These are phyloP conservation scores for Aspergillus diversus DNA, from an alignment of 495 filamentous ascomycete species.

Conservation along the genomic window DNA sequence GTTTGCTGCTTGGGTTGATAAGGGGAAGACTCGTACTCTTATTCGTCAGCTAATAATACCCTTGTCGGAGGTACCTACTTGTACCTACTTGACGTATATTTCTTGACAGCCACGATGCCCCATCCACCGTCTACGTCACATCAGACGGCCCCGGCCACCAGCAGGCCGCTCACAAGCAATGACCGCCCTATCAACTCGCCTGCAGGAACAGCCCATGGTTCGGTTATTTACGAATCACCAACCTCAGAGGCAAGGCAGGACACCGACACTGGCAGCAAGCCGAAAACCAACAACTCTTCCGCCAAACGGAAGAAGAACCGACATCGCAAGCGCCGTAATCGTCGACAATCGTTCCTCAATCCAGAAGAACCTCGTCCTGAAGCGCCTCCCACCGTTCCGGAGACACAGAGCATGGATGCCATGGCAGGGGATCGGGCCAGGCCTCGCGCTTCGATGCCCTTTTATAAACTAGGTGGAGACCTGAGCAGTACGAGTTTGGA, in stretches of 20 bases:
- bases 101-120: slow-evolving; percentile 21
- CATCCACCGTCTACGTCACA: slow-evolving; percentile 22
- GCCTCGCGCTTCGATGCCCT: slow-evolving; percentile 42
- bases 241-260: slow-evolving; percentile 28
- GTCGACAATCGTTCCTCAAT: slow-evolving; percentile 43
- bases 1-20: not conserved
- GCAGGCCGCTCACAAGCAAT: slow-evolving; percentile 9
- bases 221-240: slow-evolving; percentile 11
- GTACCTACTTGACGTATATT: not conserved
- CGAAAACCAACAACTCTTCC: slow-evolving; percentile 28
- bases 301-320: slow-evolving; percentile 46
- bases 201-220: slow-evolving; percentile 11
- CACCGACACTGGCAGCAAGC: slow-evolving; percentile 29
- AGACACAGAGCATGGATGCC: slow-evolving; percentile 27
- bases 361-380: slow-evolving; percentile 34
- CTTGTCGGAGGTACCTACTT: no score
- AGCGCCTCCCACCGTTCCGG: slow-evolving; percentile 26
- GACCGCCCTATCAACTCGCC: slow-evolving; percentile 15
- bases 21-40: not conserved
- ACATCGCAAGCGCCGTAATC: slow-evolving; percentile 46
- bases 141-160: slow-evolving; percentile 14
- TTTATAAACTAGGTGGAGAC: slow-evolving; percentile 64
- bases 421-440: slow-evolving; percentile 36
- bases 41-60: not conserved
- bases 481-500: slow-evolving; percentile 81